Base-by-base conservation (phyloP, 2,329 filamentous ascomycete species). In the Exserohilum turcica region DNA sequence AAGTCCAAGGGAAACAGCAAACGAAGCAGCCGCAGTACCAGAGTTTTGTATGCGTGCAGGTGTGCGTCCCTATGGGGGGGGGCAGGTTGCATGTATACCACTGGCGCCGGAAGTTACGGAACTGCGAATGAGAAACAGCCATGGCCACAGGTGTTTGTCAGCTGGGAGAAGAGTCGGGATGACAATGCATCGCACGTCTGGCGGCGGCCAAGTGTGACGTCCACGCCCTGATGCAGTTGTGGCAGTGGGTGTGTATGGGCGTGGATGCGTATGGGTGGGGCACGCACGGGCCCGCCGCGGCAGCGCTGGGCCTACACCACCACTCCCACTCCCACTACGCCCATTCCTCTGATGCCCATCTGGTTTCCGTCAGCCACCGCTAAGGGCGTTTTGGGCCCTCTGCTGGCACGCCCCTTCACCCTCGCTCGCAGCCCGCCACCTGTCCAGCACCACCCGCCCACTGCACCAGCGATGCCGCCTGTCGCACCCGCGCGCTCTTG, bases 81-180 rank as follows among this genome's bases (percentile, higher is more conserved):
- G 35, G 47, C 43, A n/a, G n/a, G n/a, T 52, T 52, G 46, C 44
- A 49, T 48, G 57, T 56, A 53, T 61, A 57, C 56, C 55, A 54
- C 56, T 56, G 48, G 55, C 37, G 51, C 50, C 65, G 66, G 65
- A 68, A 63, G 53, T 54, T 57, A 58, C 65, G 67, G 67, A 68
- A 61, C 40, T 43, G 18, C 40, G 37, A 54, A 38, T 29, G 52
- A 28, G 27, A 48, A 46, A 50, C 47, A 52, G 48, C 44, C 61
- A 67, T 65, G 54, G 59, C 54, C 48, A 63, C 44, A 57, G 40
- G 53, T 40, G 44, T 68, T 68, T 65, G 66, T 70, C 61, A 70
- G 64, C 65, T 52, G 51, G 58, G 53, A 56, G 46, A 57, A 49
- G 56, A 29, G 46, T 65, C 60, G 56, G 56, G 61, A 60, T 61